Base-by-base conservation (phyloP, 345 rosid species). In the Eucalyptus erythrocorys region DNA sequence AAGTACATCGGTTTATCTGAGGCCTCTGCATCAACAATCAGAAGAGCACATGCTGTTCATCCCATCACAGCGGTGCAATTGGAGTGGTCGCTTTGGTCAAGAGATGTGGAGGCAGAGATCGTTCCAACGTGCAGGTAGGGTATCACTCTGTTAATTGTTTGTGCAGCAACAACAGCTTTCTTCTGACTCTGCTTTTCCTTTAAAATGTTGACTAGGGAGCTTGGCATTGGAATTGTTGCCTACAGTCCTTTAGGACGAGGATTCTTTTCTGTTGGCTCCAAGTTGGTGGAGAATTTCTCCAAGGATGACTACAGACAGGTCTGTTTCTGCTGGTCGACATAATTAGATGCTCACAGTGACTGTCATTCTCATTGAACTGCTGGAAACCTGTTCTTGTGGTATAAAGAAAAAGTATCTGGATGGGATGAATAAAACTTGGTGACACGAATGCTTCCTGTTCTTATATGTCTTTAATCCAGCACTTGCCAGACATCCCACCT, bases 31-130 rank as follows among this genome's bases (percentile, higher is more conserved):
- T 94, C 99, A 37, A 94, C 98, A 30, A 96, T 96, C 87, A 93
- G 95, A 91, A 89, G 98, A 87, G 99, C 98, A 37, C 97, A 96
- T 89, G 96, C 94, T 48, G 94, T 97, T 92, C 98, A 97, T 79
- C 98, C 98, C 0, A 90, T 97, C 49, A 96, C 95, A 12, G 98
- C 97, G 9, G 92, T 97, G 43, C 97, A 96, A 76, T 88, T 95
- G 55, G 99, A 96, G 88, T 97, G 98, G 99, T 97, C 99, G 4
- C 90, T 96, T 68, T 96, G 99, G 99, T 81, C 95, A 3, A 92
- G 99, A 91, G 98, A 96, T 89, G 97, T 93, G 48, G 98, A 96
- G 92, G 93, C 93, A 89, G 98, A 94, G 32, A 95, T 96, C 71
- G 85, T 95, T 88, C 93, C 95, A 5, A 90, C 91, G n/a, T 90